Percentiles rank a stretch among this genome's conserved stretches.
Evolutionary conservation across 73 alveolate genomes (phyloP).

Genomic region (Paramecium sexaurelia): DNA sequence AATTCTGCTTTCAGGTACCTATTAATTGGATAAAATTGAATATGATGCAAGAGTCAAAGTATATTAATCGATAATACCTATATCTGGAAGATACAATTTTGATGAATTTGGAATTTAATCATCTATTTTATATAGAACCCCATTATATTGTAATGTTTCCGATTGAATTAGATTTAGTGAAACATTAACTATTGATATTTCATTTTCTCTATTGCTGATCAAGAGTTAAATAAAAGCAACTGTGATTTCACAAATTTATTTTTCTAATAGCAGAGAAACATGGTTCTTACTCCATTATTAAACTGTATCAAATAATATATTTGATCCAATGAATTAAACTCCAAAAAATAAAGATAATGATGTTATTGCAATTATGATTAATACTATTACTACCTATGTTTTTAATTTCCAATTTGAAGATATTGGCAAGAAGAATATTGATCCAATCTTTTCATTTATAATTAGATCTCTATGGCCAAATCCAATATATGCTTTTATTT

Average conservation of each 20-base stretch:
- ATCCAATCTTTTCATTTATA: background rate
- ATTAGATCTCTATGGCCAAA: slow-evolving; percentile 21
- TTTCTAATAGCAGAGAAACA: background rate
- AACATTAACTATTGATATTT: background rate
- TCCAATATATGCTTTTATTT: slow-evolving; percentile 39
- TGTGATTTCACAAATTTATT: background rate
- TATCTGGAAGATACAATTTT: background rate
- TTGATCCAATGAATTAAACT: background rate
- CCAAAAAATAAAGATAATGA: background rate
- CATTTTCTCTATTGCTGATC: background rate
- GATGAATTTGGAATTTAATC: background rate
- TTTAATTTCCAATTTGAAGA: slow-evolving; percentile 10
- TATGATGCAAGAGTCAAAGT: background rate
- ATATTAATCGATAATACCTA: background rate
- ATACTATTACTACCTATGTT: background rate
- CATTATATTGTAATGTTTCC: background rate
- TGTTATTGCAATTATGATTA: background rate
- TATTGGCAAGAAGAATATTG: slow-evolving; percentile 2
- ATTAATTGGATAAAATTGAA: background rate
- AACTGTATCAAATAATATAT: background rate
- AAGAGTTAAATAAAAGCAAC: background rate
- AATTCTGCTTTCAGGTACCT: background rate
- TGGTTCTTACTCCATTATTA: background rate
- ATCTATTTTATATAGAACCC: background rate
- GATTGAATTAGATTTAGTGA: background rate